phyloP scores from a whole-genome alignment of 176 grass and related monocot species.

The Pontederia paniculata region DNA sequence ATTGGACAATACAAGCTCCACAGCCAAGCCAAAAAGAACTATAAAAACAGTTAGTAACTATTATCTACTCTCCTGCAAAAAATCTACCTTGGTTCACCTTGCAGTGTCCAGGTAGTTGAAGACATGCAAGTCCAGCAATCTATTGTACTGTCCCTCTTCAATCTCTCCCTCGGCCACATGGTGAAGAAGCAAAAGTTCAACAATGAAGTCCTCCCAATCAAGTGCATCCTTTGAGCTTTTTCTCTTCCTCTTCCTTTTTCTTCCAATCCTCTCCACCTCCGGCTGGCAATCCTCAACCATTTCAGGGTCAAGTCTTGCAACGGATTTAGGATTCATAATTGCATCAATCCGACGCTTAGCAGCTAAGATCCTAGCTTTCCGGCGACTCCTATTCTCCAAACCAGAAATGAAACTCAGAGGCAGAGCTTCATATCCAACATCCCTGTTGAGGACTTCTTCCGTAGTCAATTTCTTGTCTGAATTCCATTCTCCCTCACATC shows the following conservation, averaged over 20 bases:
- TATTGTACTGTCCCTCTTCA: slow-evolving; percentile 82
- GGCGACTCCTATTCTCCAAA: slow-evolving; percentile 32
- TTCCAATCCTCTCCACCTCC: slow-evolving; percentile 6
- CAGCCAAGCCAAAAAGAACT: too few species aligned
- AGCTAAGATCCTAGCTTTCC: slow-evolving; percentile 67
- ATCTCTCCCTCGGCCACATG: slow-evolving; percentile 62
- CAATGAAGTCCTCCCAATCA: slow-evolving; percentile 83
- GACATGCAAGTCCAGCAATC: slow-evolving; percentile 68
- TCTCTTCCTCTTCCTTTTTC: slow-evolving; percentile 20
- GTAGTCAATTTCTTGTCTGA: slow-evolving; percentile 33
- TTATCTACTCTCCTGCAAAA: too few species aligned
- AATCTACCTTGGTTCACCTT: too few species aligned
- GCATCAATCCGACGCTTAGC: slow-evolving; percentile 66
- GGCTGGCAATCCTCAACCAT: slow-evolving; percentile 1
- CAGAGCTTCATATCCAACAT: slow-evolving; percentile 71
- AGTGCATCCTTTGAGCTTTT: slow-evolving; percentile 21
- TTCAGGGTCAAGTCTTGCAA: background rate
- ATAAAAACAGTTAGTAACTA: too few species aligned
- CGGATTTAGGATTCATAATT: slow-evolving; percentile 34
- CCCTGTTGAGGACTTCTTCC: slow-evolving; percentile 38
- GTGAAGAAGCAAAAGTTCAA: slow-evolving; percentile 79
- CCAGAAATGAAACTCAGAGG: slow-evolving; percentile 62
- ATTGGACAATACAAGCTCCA: too few species aligned
- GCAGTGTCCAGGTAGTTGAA: slow-evolving; percentile 26
- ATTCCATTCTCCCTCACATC: slow-evolving; percentile 28